Conservation (phyloP, 2,329 filamentous ascomycete genomes). For the Clonostachys sp. region DNA sequence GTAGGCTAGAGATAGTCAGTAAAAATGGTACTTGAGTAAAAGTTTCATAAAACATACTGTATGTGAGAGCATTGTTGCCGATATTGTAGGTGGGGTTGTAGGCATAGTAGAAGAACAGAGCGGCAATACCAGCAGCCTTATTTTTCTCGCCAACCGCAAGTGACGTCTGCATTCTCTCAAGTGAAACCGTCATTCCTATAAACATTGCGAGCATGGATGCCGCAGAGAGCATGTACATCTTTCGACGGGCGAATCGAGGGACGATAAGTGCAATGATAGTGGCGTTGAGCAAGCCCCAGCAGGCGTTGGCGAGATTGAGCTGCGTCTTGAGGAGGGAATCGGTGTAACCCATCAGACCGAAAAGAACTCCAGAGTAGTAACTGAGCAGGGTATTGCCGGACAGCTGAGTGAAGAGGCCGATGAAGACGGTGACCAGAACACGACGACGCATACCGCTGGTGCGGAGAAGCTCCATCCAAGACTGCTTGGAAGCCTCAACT, state of each 20-base stretch:
- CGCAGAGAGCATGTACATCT: slow-evolving; percentile 49
- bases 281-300: slow-evolving; percentile 38
- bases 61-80: slow-evolving; percentile 57
- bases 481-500: slow-evolving; percentile 43
- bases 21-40: slow-evolving; percentile 49
- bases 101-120: slow-evolving; percentile 51
- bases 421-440: slow-evolving; percentile 41
- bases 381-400: slow-evolving; percentile 34
- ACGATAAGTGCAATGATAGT: slow-evolving; percentile 33
- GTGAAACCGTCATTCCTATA: slow-evolving; percentile 47
- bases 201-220: slow-evolving; percentile 40
- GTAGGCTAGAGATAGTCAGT: slow-evolving; percentile 34
- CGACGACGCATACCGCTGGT: slow-evolving; percentile 40
- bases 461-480: slow-evolving; percentile 54
- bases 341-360: slow-evolving; percentile 38
- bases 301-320: slow-evolving; percentile 37
- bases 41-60: slow-evolving; percentile 40
- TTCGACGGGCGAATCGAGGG: slow-evolving; percentile 39
- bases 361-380: slow-evolving; percentile 33
- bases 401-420: slow-evolving; percentile 48
- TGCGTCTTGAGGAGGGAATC: slow-evolving; percentile 33
- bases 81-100: slow-evolving; percentile 54
- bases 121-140: slow-evolving; percentile 25
- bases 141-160: slow-evolving; percentile 16
- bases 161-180: slow-evolving; percentile 30